Evolutionary conservation across 495 filamentous ascomycete genomes (phyloP), one percentile per base, ranked within the genome.

Genomic region (Penicillium canariense): DNA sequence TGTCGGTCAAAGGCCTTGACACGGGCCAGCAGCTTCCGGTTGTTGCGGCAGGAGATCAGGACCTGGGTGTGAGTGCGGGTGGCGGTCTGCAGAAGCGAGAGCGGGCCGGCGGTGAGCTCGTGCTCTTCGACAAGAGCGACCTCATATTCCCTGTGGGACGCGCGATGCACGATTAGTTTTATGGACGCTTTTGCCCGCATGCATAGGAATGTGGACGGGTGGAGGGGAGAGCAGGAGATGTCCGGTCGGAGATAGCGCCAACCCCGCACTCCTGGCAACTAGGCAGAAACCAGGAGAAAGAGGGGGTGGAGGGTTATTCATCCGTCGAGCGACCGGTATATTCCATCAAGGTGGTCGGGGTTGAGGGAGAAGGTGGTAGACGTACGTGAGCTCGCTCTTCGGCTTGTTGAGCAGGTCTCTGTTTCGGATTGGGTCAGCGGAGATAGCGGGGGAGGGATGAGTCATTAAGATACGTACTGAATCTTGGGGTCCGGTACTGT

Each of bases 1-100:
- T 97, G 95, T 60, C 94, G 84, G 73, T 97, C 92, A 69, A 91
- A 92, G 10, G 88, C 88, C 75, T 91, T 91, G 50, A 92, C 87
- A 12, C 87, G 81, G 17, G 87, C 89, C 43, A 91, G 80, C 17
- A 91, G 74, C 73, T 91, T 91, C 61, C 91, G 83, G 78, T 94
- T 90, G 78, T 92, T 93, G 30, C 91, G 89, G 71, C 87, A 88
- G 43, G 88, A 90, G 62, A 96, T 94, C 47, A 96, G 81, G 48
- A 96, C 90, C 76, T 95, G 91, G 40, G 87, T 87, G 74, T 93
- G 89, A 27, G 84, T 86, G 59, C 89, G 86, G 18, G 93, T 90
- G 39, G 91, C 91, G 27, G 90, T 95, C 73, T 96, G 90, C 35
- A 98, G 87, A 58, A 98, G 91, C 4, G 91, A 96, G 15, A 96